These are phyloP conservation scores for Epichloe aotearoae DNA, from an alignment of 2,329 filamentous ascomycete genomes.

Conservation along the genomic window DNA sequence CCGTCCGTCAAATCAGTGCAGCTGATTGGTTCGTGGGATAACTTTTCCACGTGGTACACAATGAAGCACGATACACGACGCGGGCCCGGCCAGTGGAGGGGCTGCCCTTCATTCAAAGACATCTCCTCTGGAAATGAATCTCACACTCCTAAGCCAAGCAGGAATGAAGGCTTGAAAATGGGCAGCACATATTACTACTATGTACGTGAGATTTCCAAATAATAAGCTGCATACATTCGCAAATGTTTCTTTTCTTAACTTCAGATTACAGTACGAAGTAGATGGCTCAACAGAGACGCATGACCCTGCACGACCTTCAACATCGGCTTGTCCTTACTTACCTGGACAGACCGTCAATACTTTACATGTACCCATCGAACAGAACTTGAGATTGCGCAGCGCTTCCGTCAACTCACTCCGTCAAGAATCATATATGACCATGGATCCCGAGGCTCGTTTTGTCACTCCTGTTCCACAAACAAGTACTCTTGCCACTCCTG, in stretches of 20 bases:
- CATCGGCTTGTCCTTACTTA: slow-evolving; percentile 69
- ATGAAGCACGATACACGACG: slow-evolving; percentile 72
- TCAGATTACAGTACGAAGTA: slow-evolving; percentile 57
- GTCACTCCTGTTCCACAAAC: slow-evolving; percentile 50
- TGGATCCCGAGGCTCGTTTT: slow-evolving; percentile 68
- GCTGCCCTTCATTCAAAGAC: slow-evolving; percentile 74
- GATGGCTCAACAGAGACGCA: slow-evolving; percentile 66
- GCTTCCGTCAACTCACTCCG: slow-evolving; percentile 50
- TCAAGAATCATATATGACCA: slow-evolving; percentile 51
- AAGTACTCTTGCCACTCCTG: slow-evolving; percentile 14
- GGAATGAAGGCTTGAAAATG: slow-evolving; percentile 78
- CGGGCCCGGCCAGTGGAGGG: slow-evolving; percentile 68
- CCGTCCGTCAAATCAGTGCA: slow-evolving; percentile 56
- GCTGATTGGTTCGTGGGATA: slow-evolving; percentile 89
- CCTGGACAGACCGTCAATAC: slow-evolving; percentile 83
- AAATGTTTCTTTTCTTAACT: background rate
- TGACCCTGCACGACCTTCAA: slow-evolving; percentile 59
- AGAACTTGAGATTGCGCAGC: slow-evolving; percentile 44
- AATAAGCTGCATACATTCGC: background rate
- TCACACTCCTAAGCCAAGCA: slow-evolving; percentile 27
- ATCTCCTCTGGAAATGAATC: slow-evolving; percentile 68
- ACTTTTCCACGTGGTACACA: slow-evolving; percentile 64
- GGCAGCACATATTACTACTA: slow-evolving; percentile 93
- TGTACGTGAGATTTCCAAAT: slow-evolving; percentile 38
- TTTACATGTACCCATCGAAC: slow-evolving; percentile 65